phyloP scores from a whole-genome alignment of 2,329 filamentous ascomycete species.

The Moelleriella libera region DNA sequence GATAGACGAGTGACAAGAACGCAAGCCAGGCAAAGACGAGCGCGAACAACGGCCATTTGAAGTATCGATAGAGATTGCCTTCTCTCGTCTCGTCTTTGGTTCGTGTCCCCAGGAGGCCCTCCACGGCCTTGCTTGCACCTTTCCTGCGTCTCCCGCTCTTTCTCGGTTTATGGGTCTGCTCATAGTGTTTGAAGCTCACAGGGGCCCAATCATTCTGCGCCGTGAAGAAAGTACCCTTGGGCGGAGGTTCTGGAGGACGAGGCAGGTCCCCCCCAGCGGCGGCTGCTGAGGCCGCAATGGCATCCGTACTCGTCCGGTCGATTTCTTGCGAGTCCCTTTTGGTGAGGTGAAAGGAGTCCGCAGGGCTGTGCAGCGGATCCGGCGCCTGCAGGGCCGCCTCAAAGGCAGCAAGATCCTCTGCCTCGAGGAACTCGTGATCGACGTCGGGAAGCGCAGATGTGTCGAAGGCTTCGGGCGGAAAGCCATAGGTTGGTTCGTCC shows the following conservation, averaged over 20 bases:
- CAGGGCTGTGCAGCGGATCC: constrained; percentile 46
- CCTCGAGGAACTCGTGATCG: constrained; percentile 61
- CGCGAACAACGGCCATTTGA: constrained; percentile 85
- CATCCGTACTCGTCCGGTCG: constrained; percentile 17
- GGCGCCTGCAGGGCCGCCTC: constrained; percentile 70
- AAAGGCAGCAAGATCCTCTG: constrained; percentile 64
- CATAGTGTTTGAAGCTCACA: constrained; percentile 54
- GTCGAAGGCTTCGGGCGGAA: constrained; percentile 52
- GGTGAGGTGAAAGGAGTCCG: constrained; percentile 25
- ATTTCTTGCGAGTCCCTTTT: constrained; percentile 24
- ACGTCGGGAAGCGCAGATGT: constrained; percentile 60
- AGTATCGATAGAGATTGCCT: constrained; percentile 73
- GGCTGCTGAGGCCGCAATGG: constrained; percentile 23
- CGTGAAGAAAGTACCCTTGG: constrained; percentile 52
- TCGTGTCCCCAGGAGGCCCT: constrained; percentile 35
- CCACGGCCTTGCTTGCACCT: constrained; percentile 21
- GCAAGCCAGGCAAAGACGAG: constrained; percentile 70
- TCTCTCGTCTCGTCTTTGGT: constrained; percentile 88
- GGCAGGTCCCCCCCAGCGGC: constrained; percentile 22
- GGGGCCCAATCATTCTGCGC: constrained; percentile 95
- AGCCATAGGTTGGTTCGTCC: constrained; percentile 33
- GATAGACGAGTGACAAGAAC: constrained; percentile 56
- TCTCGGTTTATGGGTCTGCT: constrained; percentile 21
- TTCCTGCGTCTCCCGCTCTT: constrained; percentile 14
- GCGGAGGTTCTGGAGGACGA: constrained; percentile 9